These are phyloP conservation scores for Nigrospora oryzae DNA, from an alignment of 2,329 filamentous ascomycete genomes.

Conservation along the genomic window DNA sequence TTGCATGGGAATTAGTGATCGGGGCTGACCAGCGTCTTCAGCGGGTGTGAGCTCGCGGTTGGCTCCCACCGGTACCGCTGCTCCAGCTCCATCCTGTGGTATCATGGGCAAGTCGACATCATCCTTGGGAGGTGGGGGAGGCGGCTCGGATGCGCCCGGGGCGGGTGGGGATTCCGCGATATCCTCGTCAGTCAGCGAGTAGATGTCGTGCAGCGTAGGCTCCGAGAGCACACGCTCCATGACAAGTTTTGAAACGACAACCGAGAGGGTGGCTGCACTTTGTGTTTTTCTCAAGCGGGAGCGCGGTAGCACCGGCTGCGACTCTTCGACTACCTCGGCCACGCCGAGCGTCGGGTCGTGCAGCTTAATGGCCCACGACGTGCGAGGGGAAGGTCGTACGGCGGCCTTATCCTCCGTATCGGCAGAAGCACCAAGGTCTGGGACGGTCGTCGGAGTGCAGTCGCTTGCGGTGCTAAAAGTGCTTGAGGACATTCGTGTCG, in stretches of 20 bases:
- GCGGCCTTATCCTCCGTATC: background rate
- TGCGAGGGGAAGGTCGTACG: constrained; percentile 4
- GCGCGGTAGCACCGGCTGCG: constrained; percentile 5
- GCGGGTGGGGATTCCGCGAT: constrained; percentile 36
- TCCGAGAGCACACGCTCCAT: constrained; percentile 34
- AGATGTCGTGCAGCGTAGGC: constrained; percentile 44
- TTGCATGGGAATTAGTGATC: background rate
- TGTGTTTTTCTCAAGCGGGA: constrained; percentile 14
- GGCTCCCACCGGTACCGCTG: constrained; percentile 1
- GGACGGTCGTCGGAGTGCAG: background rate
- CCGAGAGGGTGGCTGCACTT: constrained; percentile 17
- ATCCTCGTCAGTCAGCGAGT: constrained; percentile 47
- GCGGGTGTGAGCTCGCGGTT: constrained; percentile 24
- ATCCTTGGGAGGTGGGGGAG: constrained; percentile 17
- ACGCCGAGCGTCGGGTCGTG: constrained; percentile 8
- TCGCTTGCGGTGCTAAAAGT: constrained; percentile 1
- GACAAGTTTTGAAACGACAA: constrained; percentile 10
- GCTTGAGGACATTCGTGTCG: background rate
- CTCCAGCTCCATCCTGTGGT: too few species aligned
- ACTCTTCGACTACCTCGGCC: background rate
- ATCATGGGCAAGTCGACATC: constrained; percentile 4
- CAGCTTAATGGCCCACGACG: constrained; percentile 15
- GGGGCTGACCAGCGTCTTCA: background rate
- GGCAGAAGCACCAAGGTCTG: background rate
- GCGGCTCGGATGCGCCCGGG: constrained; percentile 10